Percentiles rank a stretch among this genome's conserved stretches.
phyloP scores from a whole-genome alignment of 2,329 filamentous ascomycete genomes.

The Neurospora sp. region DNA sequence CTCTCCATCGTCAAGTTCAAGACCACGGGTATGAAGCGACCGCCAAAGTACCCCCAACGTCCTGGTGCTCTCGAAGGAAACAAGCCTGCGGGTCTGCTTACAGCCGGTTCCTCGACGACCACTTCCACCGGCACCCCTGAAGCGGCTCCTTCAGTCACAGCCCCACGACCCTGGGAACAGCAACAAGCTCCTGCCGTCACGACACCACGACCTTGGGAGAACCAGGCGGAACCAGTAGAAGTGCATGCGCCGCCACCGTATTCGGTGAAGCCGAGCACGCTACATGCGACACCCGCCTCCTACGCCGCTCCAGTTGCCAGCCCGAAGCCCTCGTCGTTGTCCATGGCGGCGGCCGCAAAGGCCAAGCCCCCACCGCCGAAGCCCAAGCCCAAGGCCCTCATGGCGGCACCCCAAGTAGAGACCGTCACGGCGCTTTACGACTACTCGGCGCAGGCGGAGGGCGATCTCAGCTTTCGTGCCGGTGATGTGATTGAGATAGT shows the following conservation, averaged over 20 bases:
- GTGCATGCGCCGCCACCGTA: not conserved
- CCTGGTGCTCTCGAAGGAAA: conserved; percentile 43
- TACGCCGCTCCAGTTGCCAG: conserved; percentile 26
- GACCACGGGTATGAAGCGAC: conserved; percentile 62
- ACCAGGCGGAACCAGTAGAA: conserved; percentile 15
- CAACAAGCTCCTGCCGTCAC: conserved; percentile 20
- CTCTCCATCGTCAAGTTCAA: conserved; percentile 86
- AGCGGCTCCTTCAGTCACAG: not conserved
- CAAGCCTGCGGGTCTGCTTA: conserved; percentile 42
- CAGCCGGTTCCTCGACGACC: conserved; percentile 32
- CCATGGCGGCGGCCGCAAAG: conserved; percentile 39
- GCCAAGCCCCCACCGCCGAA: conserved; percentile 60
- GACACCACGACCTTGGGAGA: conserved; percentile 11
- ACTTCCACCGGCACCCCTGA: not conserved
- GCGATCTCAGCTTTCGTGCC: conserved; percentile 80
- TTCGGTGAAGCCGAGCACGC: not conserved
- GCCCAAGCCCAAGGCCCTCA: conserved; percentile 60
- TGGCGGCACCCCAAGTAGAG: conserved; percentile 48
- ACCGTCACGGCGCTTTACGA: conserved; percentile 89
- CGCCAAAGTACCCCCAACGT: conserved; percentile 46
- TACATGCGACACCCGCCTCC: not conserved
- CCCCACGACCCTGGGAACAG: conserved; percentile 2
- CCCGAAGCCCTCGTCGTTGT: conserved; percentile 38
- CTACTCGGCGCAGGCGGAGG: conserved; percentile 90
- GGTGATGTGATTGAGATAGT: conserved; percentile 89